These are phyloP conservation scores for Leccinum griseonigrum DNA, from an alignment of 1,284 basidiomycete species.

Conservation along the genomic window DNA sequence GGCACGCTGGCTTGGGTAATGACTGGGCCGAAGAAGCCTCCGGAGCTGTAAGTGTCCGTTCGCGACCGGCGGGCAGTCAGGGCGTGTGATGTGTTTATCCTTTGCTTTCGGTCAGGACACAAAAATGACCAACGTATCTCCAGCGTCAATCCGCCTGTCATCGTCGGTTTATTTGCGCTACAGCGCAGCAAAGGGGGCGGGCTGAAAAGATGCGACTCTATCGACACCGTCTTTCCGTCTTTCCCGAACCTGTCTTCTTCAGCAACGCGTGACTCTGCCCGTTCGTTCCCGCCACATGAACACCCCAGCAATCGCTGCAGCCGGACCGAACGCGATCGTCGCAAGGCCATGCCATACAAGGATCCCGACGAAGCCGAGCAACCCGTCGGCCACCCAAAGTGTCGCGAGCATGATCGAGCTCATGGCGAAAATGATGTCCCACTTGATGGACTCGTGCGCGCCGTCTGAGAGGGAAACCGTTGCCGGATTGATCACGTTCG, in stretches of 20 bases:
- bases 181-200: no score
- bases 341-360: conserved; percentile 38
- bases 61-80: conserved; percentile 20
- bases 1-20: conserved; percentile 60
- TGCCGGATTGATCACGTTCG: conserved; percentile 14
- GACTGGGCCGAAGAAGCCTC: conserved; percentile 60
- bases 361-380: conserved; percentile 20
- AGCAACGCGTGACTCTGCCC: neutral
- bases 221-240: no score
- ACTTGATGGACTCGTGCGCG: conserved; percentile 42
- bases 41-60: conserved; percentile 33
- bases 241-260: no score
- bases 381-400: conserved; percentile 40
- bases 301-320: conserved; percentile 42
- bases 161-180: no score
- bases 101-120: no score
- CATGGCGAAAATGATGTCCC: conserved; percentile 40
- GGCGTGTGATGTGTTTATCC: no score
- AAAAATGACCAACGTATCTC: no score
- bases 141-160: no score
- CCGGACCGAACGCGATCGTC: conserved; percentile 39
- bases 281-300: conserved; percentile 44
- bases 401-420: conserved; percentile 37
- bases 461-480: conserved; percentile 23
- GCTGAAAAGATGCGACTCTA: no score